Conservation (phyloP, 306 rosid species). For the Sicyos baderoa region DNA sequence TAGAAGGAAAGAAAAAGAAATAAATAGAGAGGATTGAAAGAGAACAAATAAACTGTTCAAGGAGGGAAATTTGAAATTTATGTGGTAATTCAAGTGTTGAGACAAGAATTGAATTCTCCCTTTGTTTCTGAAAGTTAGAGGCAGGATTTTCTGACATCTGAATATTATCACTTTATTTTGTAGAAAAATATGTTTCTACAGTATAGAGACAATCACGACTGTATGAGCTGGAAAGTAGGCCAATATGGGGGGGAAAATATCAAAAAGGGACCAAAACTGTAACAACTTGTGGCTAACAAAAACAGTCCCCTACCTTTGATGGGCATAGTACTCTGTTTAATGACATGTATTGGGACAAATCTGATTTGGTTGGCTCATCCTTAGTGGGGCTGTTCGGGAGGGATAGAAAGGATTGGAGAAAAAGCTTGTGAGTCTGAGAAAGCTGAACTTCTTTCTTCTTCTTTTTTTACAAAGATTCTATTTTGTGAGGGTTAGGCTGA, state of each 20-base stretch:
- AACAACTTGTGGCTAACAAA: slow-evolving; percentile 33
- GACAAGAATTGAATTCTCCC: neutral
- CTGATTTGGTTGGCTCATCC: slow-evolving; percentile 29
- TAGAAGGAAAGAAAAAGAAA: slow-evolving; percentile 28
- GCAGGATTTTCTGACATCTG: slow-evolving; percentile 24
- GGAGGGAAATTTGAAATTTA: slow-evolving; percentile 19
- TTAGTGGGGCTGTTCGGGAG: slow-evolving; percentile 14
- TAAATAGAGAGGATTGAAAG: slow-evolving; percentile 1
- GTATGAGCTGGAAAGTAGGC: slow-evolving; percentile 31
- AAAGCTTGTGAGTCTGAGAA: slow-evolving; percentile 10
- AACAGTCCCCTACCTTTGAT: slow-evolving; percentile 33
- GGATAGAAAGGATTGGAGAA: slow-evolving; percentile 8
- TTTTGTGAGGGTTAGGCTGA: slow-evolving; percentile 7
- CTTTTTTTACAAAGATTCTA: neutral
- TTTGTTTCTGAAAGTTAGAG: slow-evolving; percentile 11
- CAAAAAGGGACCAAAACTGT: slow-evolving; percentile 23
- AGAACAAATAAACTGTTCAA: slow-evolving; percentile 4
- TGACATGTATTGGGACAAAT: slow-evolving; percentile 17
- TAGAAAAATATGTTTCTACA: slow-evolving; percentile 9
- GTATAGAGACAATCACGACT: slow-evolving; percentile 21
- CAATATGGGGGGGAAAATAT: slow-evolving; percentile 24
- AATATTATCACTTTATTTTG: slow-evolving; percentile 15
- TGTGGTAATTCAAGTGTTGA: slow-evolving; percentile 6
- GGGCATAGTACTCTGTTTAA: slow-evolving; percentile 26
- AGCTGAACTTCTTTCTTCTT: slow-evolving; percentile 11